phyloP scores from a whole-genome alignment of 148 eudicot species.

The Persicaria maculosa region DNA sequence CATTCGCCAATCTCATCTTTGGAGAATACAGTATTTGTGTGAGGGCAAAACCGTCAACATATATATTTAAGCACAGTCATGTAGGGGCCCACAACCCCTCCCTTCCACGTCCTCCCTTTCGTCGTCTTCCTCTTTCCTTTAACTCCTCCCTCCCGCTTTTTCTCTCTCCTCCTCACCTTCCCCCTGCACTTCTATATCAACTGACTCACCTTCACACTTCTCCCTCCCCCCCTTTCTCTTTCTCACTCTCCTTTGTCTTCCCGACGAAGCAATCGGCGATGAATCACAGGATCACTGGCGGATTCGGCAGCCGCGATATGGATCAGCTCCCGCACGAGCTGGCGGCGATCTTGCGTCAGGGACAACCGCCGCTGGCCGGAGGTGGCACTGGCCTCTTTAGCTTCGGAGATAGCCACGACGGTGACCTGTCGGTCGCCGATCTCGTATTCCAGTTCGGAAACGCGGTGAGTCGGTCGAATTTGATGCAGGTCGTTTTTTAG shows the following conservation, averaged over 20 bases:
- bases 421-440: constrained; percentile 5
- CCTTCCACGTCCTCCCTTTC: constrained; percentile 13
- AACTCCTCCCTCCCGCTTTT: not conserved
- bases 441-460: constrained; percentile 7
- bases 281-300: constrained; percentile 1
- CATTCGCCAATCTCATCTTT: not conserved
- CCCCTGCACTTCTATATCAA: not conserved
- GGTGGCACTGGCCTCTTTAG: not conserved
- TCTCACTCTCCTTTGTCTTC: not conserved
- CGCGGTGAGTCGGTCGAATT: not conserved
- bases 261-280: not conserved
- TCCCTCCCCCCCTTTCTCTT: not conserved
- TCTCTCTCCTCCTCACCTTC: not conserved
- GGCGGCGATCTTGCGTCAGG: not conserved
- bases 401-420: constrained; percentile 1
- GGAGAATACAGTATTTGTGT: not conserved
- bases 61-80: not conserved
- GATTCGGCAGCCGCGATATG: not conserved
- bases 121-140: constrained; percentile 9
- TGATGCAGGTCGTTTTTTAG: not conserved
- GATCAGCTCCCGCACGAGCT: not conserved
- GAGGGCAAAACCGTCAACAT: not conserved
- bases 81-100: not conserved
- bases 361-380: not conserved
- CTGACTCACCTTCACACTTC: constrained; percentile 12